A percentile compares a stretch with the other conserved stretches of the same genome.
These are phyloP conservation scores for Lichenothelia convexa DNA, from an alignment of 495 filamentous ascomycete species.

Conservation along the genomic window DNA sequence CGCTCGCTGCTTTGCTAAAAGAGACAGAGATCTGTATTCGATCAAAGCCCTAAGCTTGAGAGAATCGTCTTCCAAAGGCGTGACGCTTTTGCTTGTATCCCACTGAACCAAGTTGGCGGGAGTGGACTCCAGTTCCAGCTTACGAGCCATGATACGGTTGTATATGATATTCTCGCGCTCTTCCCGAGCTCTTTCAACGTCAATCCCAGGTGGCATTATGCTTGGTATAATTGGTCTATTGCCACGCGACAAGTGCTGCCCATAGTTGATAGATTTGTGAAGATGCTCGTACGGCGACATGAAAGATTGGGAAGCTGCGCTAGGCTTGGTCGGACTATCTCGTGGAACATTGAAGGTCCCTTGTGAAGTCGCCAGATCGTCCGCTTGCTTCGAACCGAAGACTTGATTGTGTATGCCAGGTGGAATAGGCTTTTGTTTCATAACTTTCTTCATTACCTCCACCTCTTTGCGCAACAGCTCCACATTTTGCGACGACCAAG, in stretches of 20 bases:
- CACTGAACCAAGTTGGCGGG: slow-evolving; percentile 68
- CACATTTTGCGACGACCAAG: slow-evolving; percentile 71
- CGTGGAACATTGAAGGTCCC: slow-evolving; percentile 18
- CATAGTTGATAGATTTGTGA: slow-evolving; percentile 49
- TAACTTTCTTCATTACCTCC: slow-evolving; percentile 51
- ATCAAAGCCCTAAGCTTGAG: slow-evolving; percentile 80
- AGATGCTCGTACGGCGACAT: slow-evolving; percentile 45
- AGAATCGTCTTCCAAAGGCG: slow-evolving; percentile 55
- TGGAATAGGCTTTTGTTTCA: slow-evolving; percentile 44
- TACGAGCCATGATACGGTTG: slow-evolving; percentile 71
- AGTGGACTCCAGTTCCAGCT: slow-evolving; percentile 61
- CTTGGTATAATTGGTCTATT: slow-evolving; percentile 64
- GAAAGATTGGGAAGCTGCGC: slow-evolving; percentile 29
- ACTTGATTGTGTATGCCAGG: slow-evolving; percentile 39
- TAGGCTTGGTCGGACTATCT: slow-evolving; percentile 6
- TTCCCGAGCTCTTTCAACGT: slow-evolving; percentile 61
- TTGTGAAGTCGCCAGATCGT: too few relatives aligned
- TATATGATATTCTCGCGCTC: slow-evolving; percentile 76
- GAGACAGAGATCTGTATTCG: slow-evolving; percentile 70
- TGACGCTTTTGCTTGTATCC: slow-evolving; percentile 56
- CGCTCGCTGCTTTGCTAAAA: slow-evolving; percentile 68
- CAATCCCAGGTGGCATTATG: slow-evolving; percentile 73
- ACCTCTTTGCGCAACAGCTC: slow-evolving; percentile 64
- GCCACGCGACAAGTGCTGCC: slow-evolving; percentile 52
- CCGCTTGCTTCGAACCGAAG: slow-evolving; percentile 30